These are phyloP conservation scores for Aspergillus ochraceus DNA, from an alignment of 2,329 filamentous ascomycete species.

Conservation along the genomic window DNA sequence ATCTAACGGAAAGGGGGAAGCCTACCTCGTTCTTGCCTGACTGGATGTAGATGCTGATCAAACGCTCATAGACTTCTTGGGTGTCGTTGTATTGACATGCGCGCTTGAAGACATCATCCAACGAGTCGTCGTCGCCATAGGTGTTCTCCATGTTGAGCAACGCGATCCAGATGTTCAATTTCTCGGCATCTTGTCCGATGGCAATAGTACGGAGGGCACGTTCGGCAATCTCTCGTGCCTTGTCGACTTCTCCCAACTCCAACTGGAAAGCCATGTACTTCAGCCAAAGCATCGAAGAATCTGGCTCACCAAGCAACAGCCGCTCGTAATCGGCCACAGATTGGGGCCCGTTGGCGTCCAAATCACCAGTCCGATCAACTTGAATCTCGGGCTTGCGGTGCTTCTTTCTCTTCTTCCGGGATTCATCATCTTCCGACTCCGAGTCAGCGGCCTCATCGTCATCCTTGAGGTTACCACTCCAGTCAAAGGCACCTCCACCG, in stretches of 20 bases:
- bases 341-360: slow-evolving; percentile 85
- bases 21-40: slow-evolving; percentile 80
- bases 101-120: slow-evolving; percentile 85
- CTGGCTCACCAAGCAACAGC: slow-evolving; percentile 84
- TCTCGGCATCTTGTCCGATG: slow-evolving; percentile 86
- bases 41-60: slow-evolving; percentile 93
- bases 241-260: slow-evolving; percentile 82
- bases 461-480: slow-evolving; percentile 70
- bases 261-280: slow-evolving; percentile 99
- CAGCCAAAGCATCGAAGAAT: slow-evolving; percentile 92
- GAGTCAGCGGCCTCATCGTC: slow-evolving; percentile 45
- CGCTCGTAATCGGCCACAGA: slow-evolving; percentile 91
- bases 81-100: slow-evolving; percentile 93
- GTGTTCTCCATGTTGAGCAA: slow-evolving; percentile 91
- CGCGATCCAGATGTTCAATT: slow-evolving; percentile 93
- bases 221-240: slow-evolving; percentile 85
- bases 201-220: slow-evolving; percentile 89
- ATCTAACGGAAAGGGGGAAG: not conserved
- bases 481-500: slow-evolving; percentile 78
- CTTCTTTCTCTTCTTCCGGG: slow-evolving; percentile 68
- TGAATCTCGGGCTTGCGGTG: slow-evolving; percentile 74
- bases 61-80: slow-evolving; percentile 82
- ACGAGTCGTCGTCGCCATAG: slow-evolving; percentile 77
- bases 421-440: slow-evolving; percentile 51
- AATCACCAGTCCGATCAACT: slow-evolving; percentile 85